phyloP scores from a whole-genome alignment of 495 filamentous ascomycete genomes.

The Tuber magnatum region DNA sequence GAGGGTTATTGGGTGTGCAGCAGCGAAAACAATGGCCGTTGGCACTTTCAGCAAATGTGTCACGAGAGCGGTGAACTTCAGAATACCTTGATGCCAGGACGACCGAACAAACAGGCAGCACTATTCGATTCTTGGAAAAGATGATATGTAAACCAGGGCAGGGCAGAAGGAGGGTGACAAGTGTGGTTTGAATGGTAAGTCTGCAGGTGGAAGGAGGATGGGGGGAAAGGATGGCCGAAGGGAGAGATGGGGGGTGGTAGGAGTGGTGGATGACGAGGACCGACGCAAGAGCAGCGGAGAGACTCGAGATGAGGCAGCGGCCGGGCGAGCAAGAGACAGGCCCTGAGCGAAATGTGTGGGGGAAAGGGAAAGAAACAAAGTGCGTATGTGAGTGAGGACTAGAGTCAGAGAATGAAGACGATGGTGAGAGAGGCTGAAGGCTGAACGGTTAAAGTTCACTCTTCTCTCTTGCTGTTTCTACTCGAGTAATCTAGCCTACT shows the following conservation, averaged over 20 bases:
- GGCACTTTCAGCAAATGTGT: not conserved
- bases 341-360: slow-evolving; percentile 12
- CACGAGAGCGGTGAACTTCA: not conserved
- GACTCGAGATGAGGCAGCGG: not conserved
- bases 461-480: slow-evolving; percentile 4
- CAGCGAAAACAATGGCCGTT: slow-evolving; percentile 11
- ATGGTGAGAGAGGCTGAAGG: not conserved
- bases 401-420: slow-evolving; percentile 9
- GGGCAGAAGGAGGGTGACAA: not conserved
- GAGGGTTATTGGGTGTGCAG: slow-evolving; percentile 6
- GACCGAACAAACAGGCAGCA: not conserved
- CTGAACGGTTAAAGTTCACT: not conserved
- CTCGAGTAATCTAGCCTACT: no score
- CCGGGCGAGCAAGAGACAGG: slow-evolving; percentile 8
- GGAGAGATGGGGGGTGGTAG: slow-evolving; percentile 3
- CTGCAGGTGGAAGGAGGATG: slow-evolving; percentile 1
- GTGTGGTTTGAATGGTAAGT: not conserved
- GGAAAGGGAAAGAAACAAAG: slow-evolving; percentile 9
- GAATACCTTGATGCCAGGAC: not conserved
- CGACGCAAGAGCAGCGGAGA: not conserved
- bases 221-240: not conserved
- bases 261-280: not conserved
- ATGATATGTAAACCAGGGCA: not conserved
- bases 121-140: not conserved
- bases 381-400: slow-evolving; percentile 12